These are phyloP conservation scores for Tinospora cordifolia DNA, from an alignment of 164 flowering plant genomes.

Conservation along the genomic window DNA sequence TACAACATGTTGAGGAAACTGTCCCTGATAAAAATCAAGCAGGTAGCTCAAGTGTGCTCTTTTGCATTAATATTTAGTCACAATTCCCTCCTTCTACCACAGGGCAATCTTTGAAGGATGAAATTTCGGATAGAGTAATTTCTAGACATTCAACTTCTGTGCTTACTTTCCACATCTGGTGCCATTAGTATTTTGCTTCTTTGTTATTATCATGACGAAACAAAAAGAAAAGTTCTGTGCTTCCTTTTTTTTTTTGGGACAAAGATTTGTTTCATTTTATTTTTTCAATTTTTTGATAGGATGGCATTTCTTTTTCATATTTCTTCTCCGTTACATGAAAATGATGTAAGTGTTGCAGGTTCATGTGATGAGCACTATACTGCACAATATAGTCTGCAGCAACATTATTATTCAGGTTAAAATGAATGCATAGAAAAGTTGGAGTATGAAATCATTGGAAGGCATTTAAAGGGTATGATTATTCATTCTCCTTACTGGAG, in stretches of 20 bases:
- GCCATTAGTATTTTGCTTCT: too few relatives aligned
- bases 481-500: slow-evolving; percentile 19
- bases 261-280: too few relatives aligned
- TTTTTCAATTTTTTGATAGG: not conserved
- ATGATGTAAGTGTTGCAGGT: slow-evolving; percentile 36
- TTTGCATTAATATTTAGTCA: slow-evolving; percentile 24
- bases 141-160: not conserved
- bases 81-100: slow-evolving; percentile 10
- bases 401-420: slow-evolving; percentile 22
- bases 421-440: slow-evolving; percentile 26
- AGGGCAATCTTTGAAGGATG: slow-evolving; percentile 18
- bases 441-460: slow-evolving; percentile 29
- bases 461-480: slow-evolving; percentile 17
- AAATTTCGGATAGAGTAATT: slow-evolving; percentile 32
- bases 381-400: slow-evolving; percentile 24
- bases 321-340: slow-evolving; percentile 24
- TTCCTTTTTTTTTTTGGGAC: not conserved
- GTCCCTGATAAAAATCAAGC: slow-evolving; percentile 32
- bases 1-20: slow-evolving; percentile 58
- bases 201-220: too few relatives aligned
- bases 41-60: slow-evolving; percentile 32
- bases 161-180: too few relatives aligned
- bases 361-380: slow-evolving; percentile 24
- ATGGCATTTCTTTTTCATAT: too few relatives aligned
- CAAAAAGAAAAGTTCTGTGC: too few relatives aligned